Evolutionary conservation across 495 filamentous ascomycete genomes (phyloP).

Genomic region (Tuber indicum): DNA sequence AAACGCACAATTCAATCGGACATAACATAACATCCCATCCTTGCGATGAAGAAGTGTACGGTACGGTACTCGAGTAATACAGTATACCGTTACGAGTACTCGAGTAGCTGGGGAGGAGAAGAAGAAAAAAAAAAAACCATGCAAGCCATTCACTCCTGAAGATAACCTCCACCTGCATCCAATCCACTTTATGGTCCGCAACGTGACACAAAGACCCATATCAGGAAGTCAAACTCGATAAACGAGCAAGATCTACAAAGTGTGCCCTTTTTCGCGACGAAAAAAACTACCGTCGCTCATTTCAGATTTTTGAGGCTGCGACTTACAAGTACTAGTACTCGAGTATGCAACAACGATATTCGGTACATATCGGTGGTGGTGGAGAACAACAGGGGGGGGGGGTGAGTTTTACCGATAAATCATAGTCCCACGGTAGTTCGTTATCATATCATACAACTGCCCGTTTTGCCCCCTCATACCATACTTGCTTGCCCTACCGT

Average conservation of each 20-base stretch:
- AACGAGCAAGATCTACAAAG: not conserved
- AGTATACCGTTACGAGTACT: no score
- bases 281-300: no score
- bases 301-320: no score
- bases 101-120: not conserved
- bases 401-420: no score
- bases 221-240: not conserved
- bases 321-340: no score
- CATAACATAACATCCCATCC: not conserved
- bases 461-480: not conserved
- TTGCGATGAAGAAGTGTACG: not conserved
- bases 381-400: no score
- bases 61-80: no score
- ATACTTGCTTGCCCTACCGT: not conserved
- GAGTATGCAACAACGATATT: no score
- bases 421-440: no score
- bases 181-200: not conserved
- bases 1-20: not conserved
- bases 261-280: not conserved
- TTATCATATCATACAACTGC: no score
- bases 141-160: not conserved
- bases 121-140: not conserved
- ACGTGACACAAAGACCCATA: not conserved
- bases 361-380: no score
- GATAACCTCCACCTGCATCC: not conserved